Conservation (phyloP, 345 rosid species). For the Trapa incisa region DNA sequence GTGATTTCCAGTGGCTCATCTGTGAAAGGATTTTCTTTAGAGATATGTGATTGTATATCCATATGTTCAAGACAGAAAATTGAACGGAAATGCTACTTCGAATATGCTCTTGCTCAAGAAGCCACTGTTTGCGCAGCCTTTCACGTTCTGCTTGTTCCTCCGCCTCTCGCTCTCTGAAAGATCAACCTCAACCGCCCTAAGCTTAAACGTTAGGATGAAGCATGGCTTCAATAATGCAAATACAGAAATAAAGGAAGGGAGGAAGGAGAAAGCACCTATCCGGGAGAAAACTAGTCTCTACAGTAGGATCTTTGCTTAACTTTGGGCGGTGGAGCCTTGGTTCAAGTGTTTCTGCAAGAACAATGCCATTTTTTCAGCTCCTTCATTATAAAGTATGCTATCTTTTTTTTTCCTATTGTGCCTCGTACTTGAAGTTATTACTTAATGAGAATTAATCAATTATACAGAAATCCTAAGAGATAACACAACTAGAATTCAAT, state of each 20-base stretch:
- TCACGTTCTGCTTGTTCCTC: slow-evolving; percentile 99
- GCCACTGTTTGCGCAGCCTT: slow-evolving; percentile 86
- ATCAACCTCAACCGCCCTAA: slow-evolving; percentile 20
- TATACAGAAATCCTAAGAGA: slow-evolving; percentile 6
- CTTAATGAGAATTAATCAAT: background rate
- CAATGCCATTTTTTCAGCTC: background rate
- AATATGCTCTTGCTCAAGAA: slow-evolving; percentile 74
- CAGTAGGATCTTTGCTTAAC: slow-evolving; percentile 91
- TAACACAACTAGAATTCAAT: slow-evolving; percentile 23
- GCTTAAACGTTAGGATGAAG: too few relatives aligned
- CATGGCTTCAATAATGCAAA: background rate
- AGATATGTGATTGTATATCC: background rate
- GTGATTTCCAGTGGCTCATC: slow-evolving; percentile 94
- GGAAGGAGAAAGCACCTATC: slow-evolving; percentile 54
- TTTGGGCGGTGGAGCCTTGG: slow-evolving; percentile 35
- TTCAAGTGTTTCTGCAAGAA: slow-evolving; percentile 25
- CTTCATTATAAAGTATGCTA: background rate
- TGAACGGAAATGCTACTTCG: slow-evolving; percentile 35
- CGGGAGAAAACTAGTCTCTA: slow-evolving; percentile 93
- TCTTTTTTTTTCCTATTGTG: too few relatives aligned
- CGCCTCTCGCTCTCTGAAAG: slow-evolving; percentile 98
- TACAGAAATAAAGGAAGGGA: background rate
- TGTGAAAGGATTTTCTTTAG: slow-evolving; percentile 16
- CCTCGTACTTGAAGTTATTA: too few relatives aligned
- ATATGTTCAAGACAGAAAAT: background rate